phyloP scores from a whole-genome alignment of 2,329 filamentous ascomycete species.

The Apiospora saccharicola region DNA sequence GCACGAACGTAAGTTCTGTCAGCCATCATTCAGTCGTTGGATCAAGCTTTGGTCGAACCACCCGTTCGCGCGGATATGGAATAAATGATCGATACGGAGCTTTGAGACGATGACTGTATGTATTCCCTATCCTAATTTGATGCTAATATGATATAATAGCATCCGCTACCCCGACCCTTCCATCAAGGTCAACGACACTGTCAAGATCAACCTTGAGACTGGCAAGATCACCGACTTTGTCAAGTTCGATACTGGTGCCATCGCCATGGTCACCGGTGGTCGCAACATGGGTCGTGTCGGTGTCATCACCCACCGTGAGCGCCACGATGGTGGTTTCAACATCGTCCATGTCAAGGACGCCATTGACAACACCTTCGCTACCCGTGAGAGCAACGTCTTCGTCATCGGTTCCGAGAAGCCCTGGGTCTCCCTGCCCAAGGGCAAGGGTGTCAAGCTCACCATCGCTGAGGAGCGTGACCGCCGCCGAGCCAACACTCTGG shows the following conservation, averaged over 20 bases:
- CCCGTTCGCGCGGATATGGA: constrained; percentile 34
- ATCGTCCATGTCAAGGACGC: constrained; percentile 99
- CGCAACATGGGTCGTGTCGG: constrained; percentile 99
- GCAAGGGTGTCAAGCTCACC: constrained; percentile 99
- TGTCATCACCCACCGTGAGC: constrained; percentile 99
- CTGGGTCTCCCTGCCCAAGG: constrained; percentile 99
- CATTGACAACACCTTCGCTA: constrained; percentile 99
- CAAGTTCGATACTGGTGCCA: constrained; percentile 97
- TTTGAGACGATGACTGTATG: constrained; percentile 62
- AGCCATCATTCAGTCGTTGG: constrained; percentile 99
- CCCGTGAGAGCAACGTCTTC: constrained; percentile 99
- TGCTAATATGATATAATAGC: constrained; percentile 64
- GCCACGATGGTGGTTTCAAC: constrained; percentile 99
- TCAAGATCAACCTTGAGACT: constrained; percentile 97
- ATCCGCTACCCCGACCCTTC: constrained; percentile 98
- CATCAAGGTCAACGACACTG: constrained; percentile 99
- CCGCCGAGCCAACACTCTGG: constrained; percentile 73
- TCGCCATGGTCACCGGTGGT: constrained; percentile 99
- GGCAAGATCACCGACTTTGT: constrained; percentile 99
- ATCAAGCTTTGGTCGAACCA: constrained; percentile 92
- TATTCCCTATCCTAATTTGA: constrained; percentile 41
- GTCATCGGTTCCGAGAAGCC: constrained; percentile 98
- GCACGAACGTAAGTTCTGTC: constrained; percentile 99
- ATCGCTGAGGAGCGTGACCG: constrained; percentile 99
- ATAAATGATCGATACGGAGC: constrained; percentile 44